Percentiles rank a stretch among this genome's conserved stretches.
Conservation (phyloP, 2,329 filamentous ascomycete species). For the Tolypocladium tundrense region DNA sequence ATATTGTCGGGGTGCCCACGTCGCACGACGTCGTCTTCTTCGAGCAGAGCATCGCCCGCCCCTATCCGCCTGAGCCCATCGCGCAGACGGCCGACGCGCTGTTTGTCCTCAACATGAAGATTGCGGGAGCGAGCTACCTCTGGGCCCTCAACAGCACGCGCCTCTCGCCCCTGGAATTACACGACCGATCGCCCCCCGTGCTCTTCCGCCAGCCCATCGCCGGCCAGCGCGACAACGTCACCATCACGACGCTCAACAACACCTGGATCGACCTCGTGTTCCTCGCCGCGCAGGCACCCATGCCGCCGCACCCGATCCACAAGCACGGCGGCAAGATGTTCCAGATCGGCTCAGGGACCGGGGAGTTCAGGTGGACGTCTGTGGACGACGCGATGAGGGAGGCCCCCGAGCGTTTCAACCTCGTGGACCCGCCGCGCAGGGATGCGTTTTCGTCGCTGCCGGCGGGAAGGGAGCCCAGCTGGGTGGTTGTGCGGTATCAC, state of each 20-base stretch:
- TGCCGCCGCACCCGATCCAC: conserved; percentile 49
- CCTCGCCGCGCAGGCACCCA: conserved; percentile 23
- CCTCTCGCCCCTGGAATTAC: conserved; percentile 10
- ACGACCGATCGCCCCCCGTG: no score
- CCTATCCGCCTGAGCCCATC: conserved; percentile 36
- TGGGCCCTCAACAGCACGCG: conserved; percentile 42
- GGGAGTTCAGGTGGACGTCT: conserved; percentile 39
- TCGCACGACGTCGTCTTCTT: conserved; percentile 32
- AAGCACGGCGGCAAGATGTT: conserved; percentile 55
- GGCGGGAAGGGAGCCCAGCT: conserved; percentile 11
- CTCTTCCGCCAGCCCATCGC: no score
- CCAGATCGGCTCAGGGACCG: conserved; percentile 40
- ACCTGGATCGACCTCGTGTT: conserved; percentile 49
- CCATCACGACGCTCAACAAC: conserved; percentile 33
- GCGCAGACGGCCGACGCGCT: conserved; percentile 32
- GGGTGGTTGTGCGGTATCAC: conserved; percentile 44
- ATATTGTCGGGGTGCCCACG: conserved; percentile 33
- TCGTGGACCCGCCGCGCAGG: conserved; percentile 41
- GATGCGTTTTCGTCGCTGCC: conserved; percentile 27
- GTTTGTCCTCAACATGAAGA: conserved; percentile 29
- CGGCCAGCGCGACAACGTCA: conserved; percentile 28
- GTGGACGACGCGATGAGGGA: conserved; percentile 40
- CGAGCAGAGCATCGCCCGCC: conserved; percentile 28
- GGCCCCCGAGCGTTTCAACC: conserved; percentile 42
- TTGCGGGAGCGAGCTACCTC: conserved; percentile 33